Conservation (phyloP, 345 rosid genomes). For the Heritiera littoralis region DNA sequence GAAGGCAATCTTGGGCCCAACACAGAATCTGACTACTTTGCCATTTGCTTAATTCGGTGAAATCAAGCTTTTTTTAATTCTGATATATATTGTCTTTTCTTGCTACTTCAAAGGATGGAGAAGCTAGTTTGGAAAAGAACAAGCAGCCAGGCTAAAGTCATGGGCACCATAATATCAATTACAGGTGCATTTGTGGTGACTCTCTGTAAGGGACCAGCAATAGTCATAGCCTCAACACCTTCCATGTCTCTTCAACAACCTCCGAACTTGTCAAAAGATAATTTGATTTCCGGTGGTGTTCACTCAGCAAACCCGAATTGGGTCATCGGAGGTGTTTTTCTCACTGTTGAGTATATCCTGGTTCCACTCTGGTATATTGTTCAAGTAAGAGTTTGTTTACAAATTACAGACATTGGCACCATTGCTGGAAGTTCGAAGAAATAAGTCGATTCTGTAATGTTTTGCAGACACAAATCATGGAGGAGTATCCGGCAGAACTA, state of each 20-base stretch:
- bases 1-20: too few relatives aligned
- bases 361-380: constrained; percentile 87
- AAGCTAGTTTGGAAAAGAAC: constrained; percentile 47
- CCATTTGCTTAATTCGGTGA: neutral
- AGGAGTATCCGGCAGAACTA: constrained; percentile 81
- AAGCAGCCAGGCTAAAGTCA: constrained; percentile 75
- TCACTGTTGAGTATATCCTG: constrained; percentile 63
- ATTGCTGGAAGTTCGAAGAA: neutral
- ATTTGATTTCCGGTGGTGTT: constrained; percentile 50
- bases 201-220: constrained; percentile 70
- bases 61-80: neutral
- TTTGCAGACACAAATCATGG: constrained; percentile 75
- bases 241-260: constrained; percentile 28
- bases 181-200: constrained; percentile 77
- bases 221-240: constrained; percentile 39
- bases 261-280: constrained; percentile 7
- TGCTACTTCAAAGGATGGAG: constrained; percentile 65
- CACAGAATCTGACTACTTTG: too few relatives aligned
- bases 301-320: constrained; percentile 53
- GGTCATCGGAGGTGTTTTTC: constrained; percentile 74
- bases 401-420: neutral
- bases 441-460: neutral
- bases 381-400: constrained; percentile 49
- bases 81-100: constrained; percentile 10
- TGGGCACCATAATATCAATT: constrained; percentile 77